A percentile compares a stretch with the other conserved stretches of the same genome.
These are phyloP conservation scores for Neurospora cerealis DNA, from an alignment of 495 filamentous ascomycete genomes.

Conservation along the genomic window DNA sequence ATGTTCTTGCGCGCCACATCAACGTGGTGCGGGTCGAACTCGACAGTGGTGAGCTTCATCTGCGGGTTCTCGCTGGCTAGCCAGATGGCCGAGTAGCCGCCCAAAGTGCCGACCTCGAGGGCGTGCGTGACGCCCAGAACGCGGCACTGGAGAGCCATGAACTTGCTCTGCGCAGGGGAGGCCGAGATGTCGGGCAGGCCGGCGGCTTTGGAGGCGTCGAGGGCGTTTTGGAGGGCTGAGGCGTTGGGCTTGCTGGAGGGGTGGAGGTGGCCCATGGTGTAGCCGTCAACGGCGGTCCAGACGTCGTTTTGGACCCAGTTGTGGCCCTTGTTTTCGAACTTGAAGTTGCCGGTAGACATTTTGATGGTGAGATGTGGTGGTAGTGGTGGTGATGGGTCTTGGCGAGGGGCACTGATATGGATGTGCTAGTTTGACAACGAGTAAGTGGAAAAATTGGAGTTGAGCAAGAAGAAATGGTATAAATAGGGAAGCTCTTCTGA, in stretches of 20 bases:
- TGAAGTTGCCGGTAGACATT: not conserved
- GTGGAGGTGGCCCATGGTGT: slow-evolving; percentile 10
- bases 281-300: slow-evolving; percentile 16
- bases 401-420: not conserved
- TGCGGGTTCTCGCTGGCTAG: slow-evolving; percentile 28
- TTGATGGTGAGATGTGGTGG: not conserved
- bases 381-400: not conserved
- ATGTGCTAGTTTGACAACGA: not conserved
- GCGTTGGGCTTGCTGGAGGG: slow-evolving; percentile 12
- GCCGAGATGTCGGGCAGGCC: slow-evolving; percentile 29
- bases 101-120: slow-evolving; percentile 45
- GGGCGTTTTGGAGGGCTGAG: slow-evolving; percentile 7
- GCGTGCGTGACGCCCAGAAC: slow-evolving; percentile 26
- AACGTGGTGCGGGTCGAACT: slow-evolving; percentile 28
- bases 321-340: not conserved
- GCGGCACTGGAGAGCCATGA: slow-evolving; percentile 31
- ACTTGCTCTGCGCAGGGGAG: slow-evolving; percentile 30
- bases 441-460: not conserved
- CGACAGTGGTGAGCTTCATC: slow-evolving; percentile 36
- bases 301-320: not conserved
- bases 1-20: slow-evolving; percentile 37
- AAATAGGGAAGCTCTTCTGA: not conserved
- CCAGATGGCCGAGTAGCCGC: slow-evolving; percentile 44
- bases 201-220: slow-evolving; percentile 12
- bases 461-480: not conserved